Evolutionary conservation across 345 rosid species (phyloP).

Genomic region (Hypericum perforatum): DNA sequence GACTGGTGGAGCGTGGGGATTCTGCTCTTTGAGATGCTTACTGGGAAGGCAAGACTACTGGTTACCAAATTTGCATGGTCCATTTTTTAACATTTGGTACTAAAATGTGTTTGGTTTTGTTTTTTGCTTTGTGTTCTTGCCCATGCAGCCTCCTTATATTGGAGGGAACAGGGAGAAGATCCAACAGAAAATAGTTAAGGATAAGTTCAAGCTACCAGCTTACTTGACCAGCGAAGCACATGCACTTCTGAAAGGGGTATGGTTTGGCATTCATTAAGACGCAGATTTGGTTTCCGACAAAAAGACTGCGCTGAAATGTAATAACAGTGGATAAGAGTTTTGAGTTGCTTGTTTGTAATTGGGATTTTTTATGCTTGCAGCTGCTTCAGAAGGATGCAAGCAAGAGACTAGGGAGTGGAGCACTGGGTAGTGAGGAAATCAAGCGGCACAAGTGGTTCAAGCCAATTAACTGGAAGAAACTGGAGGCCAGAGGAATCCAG

Average conservation of each 20-base stretch:
- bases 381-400: slow-evolving; percentile 66
- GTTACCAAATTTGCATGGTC: too few relatives aligned
- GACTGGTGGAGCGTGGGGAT: slow-evolving; percentile 99
- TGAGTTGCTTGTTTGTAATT: too few relatives aligned
- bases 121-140: slow-evolving; percentile 1
- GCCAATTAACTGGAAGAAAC: slow-evolving; percentile 73
- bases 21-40: slow-evolving; percentile 85
- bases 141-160: slow-evolving; percentile 67
- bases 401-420: slow-evolving; percentile 67
- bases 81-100: background rate
- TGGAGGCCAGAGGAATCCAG: slow-evolving; percentile 62
- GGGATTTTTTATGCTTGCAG: slow-evolving; percentile 19
- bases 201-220: slow-evolving; percentile 62
- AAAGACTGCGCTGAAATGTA: too few relatives aligned
- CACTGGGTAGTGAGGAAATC: slow-evolving; percentile 53
- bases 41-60: slow-evolving; percentile 50
- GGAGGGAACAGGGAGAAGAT: slow-evolving; percentile 53
- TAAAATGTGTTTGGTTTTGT: background rate
- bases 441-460: slow-evolving; percentile 86
- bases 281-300: background rate
- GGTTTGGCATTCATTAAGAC: too few relatives aligned
- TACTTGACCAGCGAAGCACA: slow-evolving; percentile 74
- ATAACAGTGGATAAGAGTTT: too few relatives aligned
- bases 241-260: slow-evolving; percentile 74
- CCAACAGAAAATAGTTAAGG: slow-evolving; percentile 75